Percentiles rank a stretch among this genome's conserved stretches.
These are phyloP conservation scores for Coffea eugenioides DNA, from an alignment of 257 asterid genomes.

Conservation along the genomic window DNA sequence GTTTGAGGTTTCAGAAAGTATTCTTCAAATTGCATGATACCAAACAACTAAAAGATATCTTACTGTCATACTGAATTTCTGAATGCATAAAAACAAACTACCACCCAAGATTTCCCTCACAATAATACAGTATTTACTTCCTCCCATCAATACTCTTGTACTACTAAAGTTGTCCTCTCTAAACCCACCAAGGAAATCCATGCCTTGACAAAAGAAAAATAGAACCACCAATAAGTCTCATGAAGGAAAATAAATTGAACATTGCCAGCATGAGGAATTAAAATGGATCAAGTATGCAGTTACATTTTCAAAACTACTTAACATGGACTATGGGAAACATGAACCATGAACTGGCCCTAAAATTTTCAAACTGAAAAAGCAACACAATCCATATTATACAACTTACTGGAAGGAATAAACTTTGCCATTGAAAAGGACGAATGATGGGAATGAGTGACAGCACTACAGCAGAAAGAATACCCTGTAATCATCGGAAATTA, in stretches of 20 bases:
- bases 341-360: not conserved
- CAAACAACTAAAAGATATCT: not conserved
- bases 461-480: slow-evolving; percentile 79
- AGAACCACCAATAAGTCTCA: not conserved
- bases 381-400: slow-evolving; percentile 22
- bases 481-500: slow-evolving; percentile 44
- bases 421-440: slow-evolving; percentile 98
- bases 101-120: not conserved
- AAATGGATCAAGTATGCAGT: not conserved
- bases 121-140: not conserved
- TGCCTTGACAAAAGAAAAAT: not conserved
- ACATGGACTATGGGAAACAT: not conserved
- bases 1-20: slow-evolving; percentile 4
- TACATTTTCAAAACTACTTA: not conserved
- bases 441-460: slow-evolving; percentile 80
- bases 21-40: not conserved
- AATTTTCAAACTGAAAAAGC: slow-evolving; percentile 16
- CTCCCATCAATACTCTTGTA: not conserved
- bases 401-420: slow-evolving; percentile 94
- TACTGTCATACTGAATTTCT: not conserved
- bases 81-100: not conserved
- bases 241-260: not conserved
- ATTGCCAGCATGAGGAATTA: not conserved
- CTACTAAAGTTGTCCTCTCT: not conserved
- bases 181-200: not conserved